Conservation (phyloP, 257 asterid species). For the Ajuga chamaepitys region DNA sequence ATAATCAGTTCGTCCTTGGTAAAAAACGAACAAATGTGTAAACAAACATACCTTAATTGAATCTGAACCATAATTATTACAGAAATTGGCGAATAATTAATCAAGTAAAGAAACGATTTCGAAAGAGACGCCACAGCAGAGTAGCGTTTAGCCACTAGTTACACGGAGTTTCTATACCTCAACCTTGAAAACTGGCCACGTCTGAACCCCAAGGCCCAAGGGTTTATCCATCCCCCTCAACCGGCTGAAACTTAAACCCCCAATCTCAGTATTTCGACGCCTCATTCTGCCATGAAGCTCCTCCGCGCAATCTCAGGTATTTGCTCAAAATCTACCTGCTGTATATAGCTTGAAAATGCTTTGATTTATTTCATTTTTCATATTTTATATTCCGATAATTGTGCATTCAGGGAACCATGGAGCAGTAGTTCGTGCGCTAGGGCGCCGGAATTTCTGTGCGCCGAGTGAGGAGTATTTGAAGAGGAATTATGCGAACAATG, state of each 20-base stretch:
- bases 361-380: not conserved
- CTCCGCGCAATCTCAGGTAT: constrained; percentile 50
- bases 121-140: too few relatives aligned
- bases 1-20: too few relatives aligned
- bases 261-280: not conserved
- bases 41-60: too few relatives aligned
- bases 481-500: constrained; percentile 81
- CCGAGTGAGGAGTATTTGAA: constrained; percentile 55
- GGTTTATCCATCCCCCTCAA: constrained; percentile 25
- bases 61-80: too few relatives aligned
- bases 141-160: not conserved
- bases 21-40: too few relatives aligned
- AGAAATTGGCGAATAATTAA: too few relatives aligned
- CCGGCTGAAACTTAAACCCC: constrained; percentile 7
- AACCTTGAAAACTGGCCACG: constrained; percentile 9
- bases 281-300: constrained; percentile 39
- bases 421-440: constrained; percentile 39
- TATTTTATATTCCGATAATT: not conserved
- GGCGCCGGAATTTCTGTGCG: constrained; percentile 59
- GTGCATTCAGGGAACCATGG: constrained; percentile 39
- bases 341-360: not conserved
- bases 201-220: constrained; percentile 17
- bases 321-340: not conserved
- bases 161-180: constrained; percentile 9
- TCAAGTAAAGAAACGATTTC: too few relatives aligned